Evolutionary conservation across 1,139 yeast genomes (phyloP).

Genomic region (Candida frijolesensis): DNA sequence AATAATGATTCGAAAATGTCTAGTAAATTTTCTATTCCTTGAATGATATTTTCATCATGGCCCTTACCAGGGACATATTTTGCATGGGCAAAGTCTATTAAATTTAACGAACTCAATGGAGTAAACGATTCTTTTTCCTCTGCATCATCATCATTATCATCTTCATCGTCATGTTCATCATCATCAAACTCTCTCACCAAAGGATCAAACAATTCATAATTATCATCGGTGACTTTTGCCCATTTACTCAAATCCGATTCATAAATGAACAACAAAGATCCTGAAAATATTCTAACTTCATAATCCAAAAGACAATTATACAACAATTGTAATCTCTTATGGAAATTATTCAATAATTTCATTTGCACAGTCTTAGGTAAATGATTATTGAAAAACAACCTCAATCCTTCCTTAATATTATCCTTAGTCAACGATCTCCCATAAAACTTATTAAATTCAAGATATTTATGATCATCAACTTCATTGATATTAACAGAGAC

Average conservation of each 20-base stretch:
- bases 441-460: slow-evolving; percentile 62
- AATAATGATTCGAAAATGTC: slow-evolving; percentile 35
- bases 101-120: slow-evolving; percentile 47
- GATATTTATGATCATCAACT: slow-evolving; percentile 36
- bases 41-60: slow-evolving; percentile 67
- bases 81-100: slow-evolving; percentile 94
- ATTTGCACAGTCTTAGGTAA: slow-evolving; percentile 17
- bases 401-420: slow-evolving; percentile 51
- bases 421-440: slow-evolving; percentile 61
- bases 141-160: slow-evolving; percentile 34
- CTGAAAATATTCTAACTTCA: slow-evolving; percentile 71
- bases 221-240: slow-evolving; percentile 29
- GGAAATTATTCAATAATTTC: slow-evolving; percentile 41
- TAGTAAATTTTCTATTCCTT: slow-evolving; percentile 67
- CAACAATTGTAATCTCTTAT: slow-evolving; percentile 61
- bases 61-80: slow-evolving; percentile 63
- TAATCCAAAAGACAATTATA: slow-evolving; percentile 62
- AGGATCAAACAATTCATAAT: slow-evolving; percentile 39
- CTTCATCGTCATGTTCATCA: slow-evolving; percentile 26
- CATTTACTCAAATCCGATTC: slow-evolving; percentile 66
- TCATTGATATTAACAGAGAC: slow-evolving; percentile 14
- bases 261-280: slow-evolving; percentile 71
- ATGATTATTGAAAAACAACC: slow-evolving; percentile 32
- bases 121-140: slow-evolving; percentile 19
- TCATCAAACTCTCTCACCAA: slow-evolving; percentile 31